phyloP scores from a whole-genome alignment of 2,329 filamentous ascomycete species.

The Lasiodiplodia gonubiensis region DNA sequence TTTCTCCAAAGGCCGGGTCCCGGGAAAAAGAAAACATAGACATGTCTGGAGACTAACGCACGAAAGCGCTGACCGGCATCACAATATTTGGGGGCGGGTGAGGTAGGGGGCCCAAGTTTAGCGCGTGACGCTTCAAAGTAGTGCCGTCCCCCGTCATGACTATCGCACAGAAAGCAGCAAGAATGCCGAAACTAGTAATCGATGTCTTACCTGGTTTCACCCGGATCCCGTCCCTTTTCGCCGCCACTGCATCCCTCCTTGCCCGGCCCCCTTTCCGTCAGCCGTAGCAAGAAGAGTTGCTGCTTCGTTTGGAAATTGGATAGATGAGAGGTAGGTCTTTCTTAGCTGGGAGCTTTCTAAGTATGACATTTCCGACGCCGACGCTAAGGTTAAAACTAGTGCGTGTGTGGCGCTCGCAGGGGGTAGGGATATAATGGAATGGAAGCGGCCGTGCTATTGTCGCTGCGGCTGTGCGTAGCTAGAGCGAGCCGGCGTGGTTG shows the following conservation, averaged over 20 bases:
- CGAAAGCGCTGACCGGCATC: neutral
- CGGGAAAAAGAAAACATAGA: neutral
- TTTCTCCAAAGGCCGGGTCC: neutral
- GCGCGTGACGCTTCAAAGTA: slow-evolving; percentile 11
- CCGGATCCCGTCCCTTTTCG: neutral
- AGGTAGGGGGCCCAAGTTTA: neutral
- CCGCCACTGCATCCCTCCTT: neutral
- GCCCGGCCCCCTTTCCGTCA: neutral
- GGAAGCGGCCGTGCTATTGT: slow-evolving; percentile 4
- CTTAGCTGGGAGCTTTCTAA: neutral
- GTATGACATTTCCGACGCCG: neutral
- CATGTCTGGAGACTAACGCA: neutral
- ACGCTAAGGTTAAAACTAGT: neutral
- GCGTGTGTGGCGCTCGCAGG: neutral
- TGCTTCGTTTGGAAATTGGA: slow-evolving; percentile 2
- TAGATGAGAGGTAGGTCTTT: neutral
- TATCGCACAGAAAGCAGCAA: slow-evolving; percentile 12
- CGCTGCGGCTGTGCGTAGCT: slow-evolving; percentile 3
- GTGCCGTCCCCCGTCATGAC: slow-evolving; percentile 3
- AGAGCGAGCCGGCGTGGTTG: neutral
- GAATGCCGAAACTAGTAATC: slow-evolving; percentile 13
- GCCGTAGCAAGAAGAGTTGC: neutral
- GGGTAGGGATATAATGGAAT: neutral
- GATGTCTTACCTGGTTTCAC: slow-evolving; percentile 2
- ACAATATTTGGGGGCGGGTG: neutral